phyloP scores from a whole-genome alignment of 1,284 basidiomycete genomes.

The Rhodotorula sp. region DNA sequence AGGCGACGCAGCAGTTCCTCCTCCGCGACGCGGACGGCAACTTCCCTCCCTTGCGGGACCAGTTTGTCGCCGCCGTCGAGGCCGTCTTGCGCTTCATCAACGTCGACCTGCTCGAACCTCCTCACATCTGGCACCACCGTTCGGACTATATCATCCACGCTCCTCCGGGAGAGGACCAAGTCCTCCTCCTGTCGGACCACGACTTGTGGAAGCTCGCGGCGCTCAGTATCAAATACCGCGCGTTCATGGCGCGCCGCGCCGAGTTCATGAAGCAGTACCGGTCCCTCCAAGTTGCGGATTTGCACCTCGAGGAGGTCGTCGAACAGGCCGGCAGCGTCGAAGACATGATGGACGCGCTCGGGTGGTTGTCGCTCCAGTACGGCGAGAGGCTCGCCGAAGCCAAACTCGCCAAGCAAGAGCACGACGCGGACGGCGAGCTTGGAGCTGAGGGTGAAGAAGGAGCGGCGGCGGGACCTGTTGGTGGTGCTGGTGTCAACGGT shows the following conservation, averaged over 20 bases:
- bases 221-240: conserved; percentile 82
- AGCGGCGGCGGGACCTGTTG: conserved; percentile 60
- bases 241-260: conserved; percentile 70
- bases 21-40: conserved; percentile 55
- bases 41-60: conserved; percentile 60
- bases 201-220: conserved; percentile 86
- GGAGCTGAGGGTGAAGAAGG: conserved; percentile 67
- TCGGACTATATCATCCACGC: conserved; percentile 80
- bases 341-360: conserved; percentile 84
- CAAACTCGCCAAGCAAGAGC: conserved; percentile 54
- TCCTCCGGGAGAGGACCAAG: conserved; percentile 34
- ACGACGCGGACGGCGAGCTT: conserved; percentile 64
- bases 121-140: conserved; percentile 92
- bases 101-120: conserved; percentile 83
- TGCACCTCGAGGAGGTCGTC: conserved; percentile 66
- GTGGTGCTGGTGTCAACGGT: conserved; percentile 50
- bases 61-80: conserved; percentile 77
- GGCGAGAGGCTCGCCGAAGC: conserved; percentile 60
- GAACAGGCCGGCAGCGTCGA: conserved; percentile 63
- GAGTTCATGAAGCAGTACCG: conserved; percentile 65
- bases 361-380: conserved; percentile 87
- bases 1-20: conserved; percentile 68
- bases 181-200: conserved; percentile 69
- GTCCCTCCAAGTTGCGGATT: conserved; percentile 45
- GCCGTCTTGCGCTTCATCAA: conserved; percentile 81